Evolutionary conservation across 306 rosid species (phyloP).

Genomic region (Fagus sylvatica): DNA sequence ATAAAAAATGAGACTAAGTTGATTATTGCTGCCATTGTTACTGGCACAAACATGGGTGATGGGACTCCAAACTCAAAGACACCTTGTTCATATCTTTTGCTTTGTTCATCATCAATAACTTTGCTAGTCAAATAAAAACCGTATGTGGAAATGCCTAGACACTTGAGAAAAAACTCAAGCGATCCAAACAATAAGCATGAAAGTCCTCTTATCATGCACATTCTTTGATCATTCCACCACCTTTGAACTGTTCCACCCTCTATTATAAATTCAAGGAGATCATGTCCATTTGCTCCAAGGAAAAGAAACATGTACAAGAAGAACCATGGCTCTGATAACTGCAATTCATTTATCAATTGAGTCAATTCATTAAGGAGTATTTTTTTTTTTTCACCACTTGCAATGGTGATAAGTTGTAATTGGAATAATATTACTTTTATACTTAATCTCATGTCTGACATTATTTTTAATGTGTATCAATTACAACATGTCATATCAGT

Average conservation of each 20-base stretch:
- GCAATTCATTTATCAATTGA: not conserved
- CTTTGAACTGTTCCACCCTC: constrained; percentile 25
- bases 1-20: constrained; percentile 27
- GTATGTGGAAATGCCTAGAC: constrained; percentile 19
- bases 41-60: constrained; percentile 38
- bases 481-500: too few species aligned
- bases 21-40: constrained; percentile 31
- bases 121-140: constrained; percentile 47
- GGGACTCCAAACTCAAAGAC: constrained; percentile 38
- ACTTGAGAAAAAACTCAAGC: constrained; percentile 23
- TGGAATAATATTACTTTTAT: too few species aligned
- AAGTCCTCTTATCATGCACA: constrained; percentile 39
- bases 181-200: constrained; percentile 31
- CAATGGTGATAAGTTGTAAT: too few species aligned
- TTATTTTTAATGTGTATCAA: too few species aligned
- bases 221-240: constrained; percentile 54
- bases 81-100: constrained; percentile 42
- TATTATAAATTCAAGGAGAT: constrained; percentile 31
- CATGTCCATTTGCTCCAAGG: constrained; percentile 38
- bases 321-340: constrained; percentile 40
- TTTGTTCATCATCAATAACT: constrained; percentile 34
- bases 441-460: too few species aligned
- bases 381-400: too few species aligned
- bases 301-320: constrained; percentile 31
- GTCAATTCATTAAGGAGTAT: not conserved